Evolutionary conservation across 192 early-diverging fungal species (phyloP).

Genomic region (Pilobolus umbonatus): DNA sequence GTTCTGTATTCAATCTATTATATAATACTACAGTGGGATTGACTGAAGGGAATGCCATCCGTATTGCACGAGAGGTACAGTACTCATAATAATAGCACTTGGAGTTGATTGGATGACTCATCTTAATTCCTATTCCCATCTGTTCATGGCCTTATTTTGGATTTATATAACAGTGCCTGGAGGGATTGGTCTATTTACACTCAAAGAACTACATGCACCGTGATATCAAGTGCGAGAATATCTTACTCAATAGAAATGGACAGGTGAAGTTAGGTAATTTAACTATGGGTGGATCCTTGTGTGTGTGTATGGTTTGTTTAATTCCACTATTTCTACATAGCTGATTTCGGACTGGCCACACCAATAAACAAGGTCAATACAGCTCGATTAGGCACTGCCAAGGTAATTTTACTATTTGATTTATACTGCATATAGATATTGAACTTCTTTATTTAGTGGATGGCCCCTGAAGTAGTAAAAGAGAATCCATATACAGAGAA

Average conservation of each 20-base stretch:
- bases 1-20: slow-evolving; percentile 36
- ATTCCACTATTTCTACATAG: background rate
- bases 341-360: slow-evolving; percentile 32
- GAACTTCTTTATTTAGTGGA: slow-evolving; percentile 23
- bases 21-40: slow-evolving; percentile 35
- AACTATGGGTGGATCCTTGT: background rate
- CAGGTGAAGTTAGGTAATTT: slow-evolving; percentile 38
- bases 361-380: slow-evolving; percentile 18
- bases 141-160: background rate
- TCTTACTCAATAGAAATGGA: slow-evolving; percentile 32
- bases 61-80: slow-evolving; percentile 31
- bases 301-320: background rate
- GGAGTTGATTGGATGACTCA: no score
- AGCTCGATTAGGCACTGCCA: slow-evolving; percentile 29
- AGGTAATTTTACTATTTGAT: slow-evolving; percentile 10
- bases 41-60: slow-evolving; percentile 32
- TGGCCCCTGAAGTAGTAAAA: slow-evolving; percentile 43
- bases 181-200: slow-evolving; percentile 41
- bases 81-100: no score
- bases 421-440: background rate
- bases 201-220: slow-evolving; percentile 43
- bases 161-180: slow-evolving; percentile 21
- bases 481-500: slow-evolving; percentile 39
- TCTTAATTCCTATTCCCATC: background rate
- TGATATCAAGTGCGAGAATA: slow-evolving; percentile 47